Conservation (phyloP, 2,329 filamentous ascomycete genomes). For the Botryotinia calthae region DNA sequence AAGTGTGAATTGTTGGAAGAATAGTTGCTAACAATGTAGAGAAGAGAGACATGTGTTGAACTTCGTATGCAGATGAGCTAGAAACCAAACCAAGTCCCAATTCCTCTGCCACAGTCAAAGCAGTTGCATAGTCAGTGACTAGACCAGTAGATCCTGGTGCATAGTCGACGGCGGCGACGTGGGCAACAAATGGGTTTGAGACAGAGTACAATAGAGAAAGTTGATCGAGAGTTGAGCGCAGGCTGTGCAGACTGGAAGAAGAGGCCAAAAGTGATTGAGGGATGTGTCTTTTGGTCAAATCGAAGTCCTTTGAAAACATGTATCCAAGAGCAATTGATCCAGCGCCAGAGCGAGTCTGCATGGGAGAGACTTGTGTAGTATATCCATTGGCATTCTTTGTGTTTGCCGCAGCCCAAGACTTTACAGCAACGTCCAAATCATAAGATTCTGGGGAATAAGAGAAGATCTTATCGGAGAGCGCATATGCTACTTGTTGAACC, state of each 20-base stretch:
- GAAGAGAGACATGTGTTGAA: slow-evolving; percentile 93
- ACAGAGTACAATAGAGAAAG: slow-evolving; percentile 87
- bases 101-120: slow-evolving; percentile 81
- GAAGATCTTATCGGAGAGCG: slow-evolving; percentile 95
- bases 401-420: slow-evolving; percentile 67
- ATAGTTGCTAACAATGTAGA: slow-evolving; percentile 76
- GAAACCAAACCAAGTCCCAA: slow-evolving; percentile 82
- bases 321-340: slow-evolving; percentile 92
- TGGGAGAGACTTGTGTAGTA: slow-evolving; percentile 69
- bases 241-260: slow-evolving; percentile 74
- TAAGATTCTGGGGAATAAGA: slow-evolving; percentile 94
- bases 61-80: slow-evolving; percentile 83
- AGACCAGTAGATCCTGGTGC: slow-evolving; percentile 60
- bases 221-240: slow-evolving; percentile 85
- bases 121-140: slow-evolving; percentile 81
- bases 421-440: slow-evolving; percentile 80
- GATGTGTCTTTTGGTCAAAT: slow-evolving; percentile 83
- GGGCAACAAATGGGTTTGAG: slow-evolving; percentile 87
- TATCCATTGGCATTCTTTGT: slow-evolving; percentile 82
- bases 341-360: slow-evolving; percentile 86
- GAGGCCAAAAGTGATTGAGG: slow-evolving; percentile 89
- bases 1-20: slow-evolving; percentile 81
- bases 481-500: slow-evolving; percentile 93
- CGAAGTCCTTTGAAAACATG: slow-evolving; percentile 96
- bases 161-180: slow-evolving; percentile 90